Percentiles rank a stretch among this genome's conserved stretches.
Evolutionary conservation across 345 rosid species (phyloP).

Genomic region (Populus simonii): DNA sequence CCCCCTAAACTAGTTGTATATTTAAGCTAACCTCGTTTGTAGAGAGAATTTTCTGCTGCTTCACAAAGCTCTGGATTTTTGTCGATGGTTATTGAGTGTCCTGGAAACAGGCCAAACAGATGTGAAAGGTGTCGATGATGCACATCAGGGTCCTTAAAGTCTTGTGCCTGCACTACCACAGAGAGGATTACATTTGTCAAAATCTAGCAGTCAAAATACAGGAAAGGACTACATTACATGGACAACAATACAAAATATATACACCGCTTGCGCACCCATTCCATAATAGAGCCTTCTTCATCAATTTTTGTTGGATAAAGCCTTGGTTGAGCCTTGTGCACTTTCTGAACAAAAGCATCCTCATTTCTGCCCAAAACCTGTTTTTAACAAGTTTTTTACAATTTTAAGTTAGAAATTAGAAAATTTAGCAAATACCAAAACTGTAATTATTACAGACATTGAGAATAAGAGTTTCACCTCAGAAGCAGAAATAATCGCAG

Average conservation of each 20-base stretch:
- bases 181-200: not conserved
- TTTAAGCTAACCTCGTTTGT: constrained; percentile 62
- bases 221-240: not conserved
- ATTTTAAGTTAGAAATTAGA: not conserved
- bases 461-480: constrained; percentile 48
- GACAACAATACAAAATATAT: not conserved
- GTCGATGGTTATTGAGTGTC: constrained; percentile 63
- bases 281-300: constrained; percentile 82
- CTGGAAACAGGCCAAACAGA: constrained; percentile 89
- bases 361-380: constrained; percentile 60
- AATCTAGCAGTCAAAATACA: not conserved
- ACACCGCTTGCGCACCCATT: constrained; percentile 55
- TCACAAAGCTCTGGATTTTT: constrained; percentile 64
- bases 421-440: not conserved
- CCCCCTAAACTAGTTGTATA: not conserved
- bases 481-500: constrained; percentile 62
- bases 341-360: constrained; percentile 54
- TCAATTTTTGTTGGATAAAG: constrained; percentile 66
- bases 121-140: constrained; percentile 94
- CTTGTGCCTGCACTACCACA: constrained; percentile 46
- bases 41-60: constrained; percentile 65
- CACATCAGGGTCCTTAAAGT: constrained; percentile 74
- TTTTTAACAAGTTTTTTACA: not conserved
- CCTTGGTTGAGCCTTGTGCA: constrained; percentile 52
- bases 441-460: not conserved